phyloP scores from a whole-genome alignment of 345 rosid species.

The Orychophragmus violaceus region DNA sequence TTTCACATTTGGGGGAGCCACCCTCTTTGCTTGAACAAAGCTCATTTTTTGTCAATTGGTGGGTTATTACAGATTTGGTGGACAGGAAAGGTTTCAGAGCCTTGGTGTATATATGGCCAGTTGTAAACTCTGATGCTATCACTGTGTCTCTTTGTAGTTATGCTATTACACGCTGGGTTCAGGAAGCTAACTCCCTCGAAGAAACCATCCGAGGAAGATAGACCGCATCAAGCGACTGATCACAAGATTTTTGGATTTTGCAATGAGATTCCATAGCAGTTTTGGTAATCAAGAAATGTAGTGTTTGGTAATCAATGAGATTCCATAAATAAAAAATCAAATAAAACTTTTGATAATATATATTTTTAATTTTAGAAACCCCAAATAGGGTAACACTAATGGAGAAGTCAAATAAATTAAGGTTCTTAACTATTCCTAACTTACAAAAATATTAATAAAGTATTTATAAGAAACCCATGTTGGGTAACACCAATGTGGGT shows the following conservation, averaged over 20 bases:
- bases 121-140: neutral
- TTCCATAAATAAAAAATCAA: no score
- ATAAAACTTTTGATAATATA: no score
- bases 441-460: no score
- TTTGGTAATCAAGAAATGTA: neutral
- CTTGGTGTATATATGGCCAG: conserved; percentile 42
- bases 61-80: conserved; percentile 64
- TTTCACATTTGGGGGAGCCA: neutral
- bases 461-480: no score
- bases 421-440: no score
- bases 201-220: conserved; percentile 42
- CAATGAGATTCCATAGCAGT: conserved; percentile 3
- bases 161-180: conserved; percentile 71
- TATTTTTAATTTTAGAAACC: no score
- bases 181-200: conserved; percentile 59
- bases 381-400: no score
- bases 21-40: neutral
- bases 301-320: no score
- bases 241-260: neutral
- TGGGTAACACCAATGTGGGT: no score
- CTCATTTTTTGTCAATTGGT: neutral
- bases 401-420: no score
- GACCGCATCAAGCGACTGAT: neutral
- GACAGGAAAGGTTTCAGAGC: conserved; percentile 91
- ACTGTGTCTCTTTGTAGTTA: conserved; percentile 32